Percentiles rank a stretch among this genome's conserved stretches.
These are phyloP conservation scores for Dipteronia sinensis DNA, from an alignment of 345 rosid genomes.

Conservation along the genomic window DNA sequence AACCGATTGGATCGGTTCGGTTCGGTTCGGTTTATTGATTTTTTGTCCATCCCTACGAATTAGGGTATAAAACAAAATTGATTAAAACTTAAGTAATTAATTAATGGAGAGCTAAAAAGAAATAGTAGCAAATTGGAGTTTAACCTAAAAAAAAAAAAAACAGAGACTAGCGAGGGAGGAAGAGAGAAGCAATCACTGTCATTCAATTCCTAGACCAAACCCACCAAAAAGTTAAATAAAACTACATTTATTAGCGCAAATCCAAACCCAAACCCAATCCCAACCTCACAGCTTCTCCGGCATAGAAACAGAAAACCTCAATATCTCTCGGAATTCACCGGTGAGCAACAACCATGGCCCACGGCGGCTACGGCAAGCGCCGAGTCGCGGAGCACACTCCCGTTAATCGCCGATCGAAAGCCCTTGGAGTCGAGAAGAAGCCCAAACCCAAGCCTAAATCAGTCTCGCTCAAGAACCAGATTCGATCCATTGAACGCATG, in stretches of 20 bases:
- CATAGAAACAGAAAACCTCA: not conserved
- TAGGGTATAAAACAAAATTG: no score
- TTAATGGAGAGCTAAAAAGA: not conserved
- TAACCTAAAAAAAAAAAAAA: not conserved
- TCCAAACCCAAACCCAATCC: not conserved
- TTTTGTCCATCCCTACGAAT: no score
- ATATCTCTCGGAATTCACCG: not conserved
- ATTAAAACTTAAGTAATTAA: no score
- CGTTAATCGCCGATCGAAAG: conserved; percentile 81
- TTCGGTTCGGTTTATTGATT: no score
- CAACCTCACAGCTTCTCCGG: not conserved
- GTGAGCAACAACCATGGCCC: conserved; percentile 58
- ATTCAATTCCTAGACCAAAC: not conserved
- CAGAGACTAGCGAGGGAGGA: not conserved
- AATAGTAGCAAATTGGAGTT: not conserved
- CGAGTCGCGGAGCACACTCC: conserved; percentile 61
- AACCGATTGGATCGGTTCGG: no score
- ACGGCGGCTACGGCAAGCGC: conserved; percentile 89
- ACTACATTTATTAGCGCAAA: not conserved
- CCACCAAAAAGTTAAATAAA: not conserved
- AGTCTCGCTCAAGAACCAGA: conserved; percentile 90
- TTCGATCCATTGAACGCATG: conserved; percentile 93
- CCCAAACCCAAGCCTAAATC: conserved; percentile 67
- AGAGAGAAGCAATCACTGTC: not conserved
- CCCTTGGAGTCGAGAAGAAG: conserved; percentile 72